Percentiles rank a stretch among this genome's conserved stretches.
phyloP scores from a whole-genome alignment of 2,329 filamentous ascomycete genomes.

The Macrophomina pseudophaseolina region DNA sequence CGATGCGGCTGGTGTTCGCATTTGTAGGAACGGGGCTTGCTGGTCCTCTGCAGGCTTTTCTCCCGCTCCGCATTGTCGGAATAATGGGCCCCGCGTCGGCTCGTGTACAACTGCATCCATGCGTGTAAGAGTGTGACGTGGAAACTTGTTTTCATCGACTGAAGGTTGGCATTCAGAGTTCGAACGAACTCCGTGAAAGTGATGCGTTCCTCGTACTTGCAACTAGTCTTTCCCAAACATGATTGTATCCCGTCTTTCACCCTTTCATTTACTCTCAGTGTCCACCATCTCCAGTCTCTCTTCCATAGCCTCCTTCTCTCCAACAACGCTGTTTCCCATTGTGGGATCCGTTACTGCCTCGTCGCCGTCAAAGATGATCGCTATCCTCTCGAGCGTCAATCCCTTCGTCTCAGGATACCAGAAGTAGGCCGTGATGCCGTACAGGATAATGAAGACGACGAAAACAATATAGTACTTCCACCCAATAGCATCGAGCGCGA shows the following conservation, averaged over 20 bases:
- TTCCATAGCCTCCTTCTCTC: not conserved
- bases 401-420: constrained; percentile 38
- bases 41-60: too few species aligned
- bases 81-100: too few species aligned
- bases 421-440: constrained; percentile 32
- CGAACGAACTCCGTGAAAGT: too few species aligned
- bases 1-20: too few species aligned
- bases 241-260: not conserved
- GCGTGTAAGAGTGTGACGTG: too few species aligned
- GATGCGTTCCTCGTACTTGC: too few species aligned
- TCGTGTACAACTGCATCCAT: too few species aligned
- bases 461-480: constrained; percentile 53
- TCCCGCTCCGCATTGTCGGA: too few species aligned
- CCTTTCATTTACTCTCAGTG: not conserved
- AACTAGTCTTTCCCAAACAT: not conserved
- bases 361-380: constrained; percentile 33
- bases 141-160: too few species aligned
- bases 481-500: constrained; percentile 44
- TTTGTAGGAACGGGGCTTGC: too few species aligned
- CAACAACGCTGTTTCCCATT: not conserved
- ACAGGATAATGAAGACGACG: constrained; percentile 11
- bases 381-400: constrained; percentile 34
- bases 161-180: too few species aligned
- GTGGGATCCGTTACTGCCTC: constrained; percentile 38
- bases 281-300: not conserved